phyloP scores from a whole-genome alignment of 345 rosid species.

The Melaleuca quinquenervia region DNA sequence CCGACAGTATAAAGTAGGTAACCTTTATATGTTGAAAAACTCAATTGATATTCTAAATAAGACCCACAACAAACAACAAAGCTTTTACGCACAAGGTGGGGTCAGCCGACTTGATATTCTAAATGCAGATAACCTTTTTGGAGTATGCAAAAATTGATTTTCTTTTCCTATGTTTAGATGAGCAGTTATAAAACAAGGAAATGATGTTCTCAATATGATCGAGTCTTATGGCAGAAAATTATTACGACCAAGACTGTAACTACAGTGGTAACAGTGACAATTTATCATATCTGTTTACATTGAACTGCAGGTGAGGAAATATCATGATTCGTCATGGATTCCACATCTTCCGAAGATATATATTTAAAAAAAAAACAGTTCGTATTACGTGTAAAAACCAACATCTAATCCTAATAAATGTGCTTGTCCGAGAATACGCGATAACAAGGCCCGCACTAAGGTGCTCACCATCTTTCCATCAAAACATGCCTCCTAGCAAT shows the following conservation, averaged over 20 bases:
- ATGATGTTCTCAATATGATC: not conserved
- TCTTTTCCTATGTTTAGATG: not conserved
- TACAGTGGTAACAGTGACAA: not conserved
- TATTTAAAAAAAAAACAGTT: too few relatives aligned
- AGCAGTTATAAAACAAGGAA: not conserved
- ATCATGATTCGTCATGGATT: not conserved
- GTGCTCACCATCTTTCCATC: not conserved
- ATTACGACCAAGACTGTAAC: not conserved
- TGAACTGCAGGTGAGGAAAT: not conserved
- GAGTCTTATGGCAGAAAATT: not conserved
- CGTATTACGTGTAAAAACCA: not conserved
- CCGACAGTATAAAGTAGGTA: not conserved
- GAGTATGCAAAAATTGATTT: not conserved
- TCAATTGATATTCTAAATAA: not conserved
- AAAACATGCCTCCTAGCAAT: not conserved
- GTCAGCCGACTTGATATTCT: not conserved
- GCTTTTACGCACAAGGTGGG: not conserved
- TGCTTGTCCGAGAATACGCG: not conserved
- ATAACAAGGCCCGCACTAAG: not conserved
- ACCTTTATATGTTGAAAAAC: not conserved
- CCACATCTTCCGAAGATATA: not conserved
- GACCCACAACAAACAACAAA: not conserved
- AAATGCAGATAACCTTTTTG: not conserved
- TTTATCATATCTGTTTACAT: not conserved
- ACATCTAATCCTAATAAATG: not conserved